These are phyloP conservation scores for Fusarium sp. DNA, from an alignment of 2,329 filamentous ascomycete genomes.

Conservation along the genomic window DNA sequence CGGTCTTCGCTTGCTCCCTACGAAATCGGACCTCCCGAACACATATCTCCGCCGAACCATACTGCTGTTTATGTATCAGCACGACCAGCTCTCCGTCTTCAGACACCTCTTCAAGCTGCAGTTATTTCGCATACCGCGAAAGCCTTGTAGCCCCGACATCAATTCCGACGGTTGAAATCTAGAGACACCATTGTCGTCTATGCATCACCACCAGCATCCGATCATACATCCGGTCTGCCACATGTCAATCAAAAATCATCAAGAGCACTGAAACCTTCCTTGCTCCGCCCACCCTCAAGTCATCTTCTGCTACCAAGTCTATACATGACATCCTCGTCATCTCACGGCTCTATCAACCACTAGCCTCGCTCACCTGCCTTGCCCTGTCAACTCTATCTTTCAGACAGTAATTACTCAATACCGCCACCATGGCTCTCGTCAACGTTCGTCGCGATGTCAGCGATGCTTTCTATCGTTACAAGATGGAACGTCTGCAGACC, in stretches of 20 bases:
- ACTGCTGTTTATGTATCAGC: conserved; percentile 96
- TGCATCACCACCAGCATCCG: conserved; percentile 63
- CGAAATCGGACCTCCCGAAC: conserved; percentile 40
- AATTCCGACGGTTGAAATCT: conserved; percentile 88
- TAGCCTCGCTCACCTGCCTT: conserved; percentile 30
- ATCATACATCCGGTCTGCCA: conserved; percentile 59
- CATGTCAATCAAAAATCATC: conserved; percentile 64
- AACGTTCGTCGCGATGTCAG: conserved; percentile 98
- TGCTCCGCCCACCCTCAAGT: conserved; percentile 53
- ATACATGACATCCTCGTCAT: conserved; percentile 53
- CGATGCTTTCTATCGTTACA: conserved; percentile 99
- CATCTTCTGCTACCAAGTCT: conserved; percentile 45
- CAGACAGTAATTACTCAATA: conserved; percentile 41
- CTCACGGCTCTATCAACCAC: conserved; percentile 25
- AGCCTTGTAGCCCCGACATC: conserved; percentile 89
- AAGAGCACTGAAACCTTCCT: conserved; percentile 62
- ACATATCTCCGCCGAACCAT: conserved; percentile 47
- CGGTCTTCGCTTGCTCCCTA: conserved; percentile 21
- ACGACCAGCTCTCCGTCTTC: conserved; percentile 89
- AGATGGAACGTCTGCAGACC: conserved; percentile 98
- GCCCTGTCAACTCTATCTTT: conserved; percentile 27
- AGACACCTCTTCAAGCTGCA: conserved; percentile 97
- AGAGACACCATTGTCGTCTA: conserved; percentile 58
- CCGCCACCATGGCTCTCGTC: conserved; percentile 90
- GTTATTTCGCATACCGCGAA: conserved; percentile 95